phyloP scores from a whole-genome alignment of 768 basidiomycete species.

The Leccinum ochraceum region DNA sequence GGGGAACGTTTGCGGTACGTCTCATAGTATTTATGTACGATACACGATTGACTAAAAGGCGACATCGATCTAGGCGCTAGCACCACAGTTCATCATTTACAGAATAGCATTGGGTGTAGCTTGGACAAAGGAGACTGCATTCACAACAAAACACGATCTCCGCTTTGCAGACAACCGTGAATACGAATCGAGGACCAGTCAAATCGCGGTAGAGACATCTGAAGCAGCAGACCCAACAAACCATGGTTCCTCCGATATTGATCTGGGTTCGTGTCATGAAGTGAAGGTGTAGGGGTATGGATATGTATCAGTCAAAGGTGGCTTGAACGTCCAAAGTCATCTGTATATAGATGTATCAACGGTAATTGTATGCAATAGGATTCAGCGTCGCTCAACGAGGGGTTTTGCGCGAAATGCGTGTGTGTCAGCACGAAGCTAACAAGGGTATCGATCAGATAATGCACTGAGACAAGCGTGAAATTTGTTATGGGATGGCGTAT shows the following conservation, averaged over 20 bases:
- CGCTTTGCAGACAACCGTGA: background rate
- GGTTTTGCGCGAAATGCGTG: background rate
- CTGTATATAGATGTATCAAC: background rate
- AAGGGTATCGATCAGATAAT: background rate
- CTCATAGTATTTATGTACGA: background rate
- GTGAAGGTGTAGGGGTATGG: background rate
- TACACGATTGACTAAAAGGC: background rate
- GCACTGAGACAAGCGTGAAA: background rate
- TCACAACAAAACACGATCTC: background rate
- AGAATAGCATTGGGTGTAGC: background rate
- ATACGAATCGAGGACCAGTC: background rate
- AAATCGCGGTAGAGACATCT: no score
- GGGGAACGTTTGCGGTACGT: background rate
- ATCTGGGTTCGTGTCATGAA: background rate
- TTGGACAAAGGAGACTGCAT: background rate
- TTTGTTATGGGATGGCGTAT: no score
- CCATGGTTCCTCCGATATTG: background rate
- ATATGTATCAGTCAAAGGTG: background rate
- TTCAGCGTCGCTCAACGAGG: background rate
- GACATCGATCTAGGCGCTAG: background rate
- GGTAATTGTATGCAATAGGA: background rate
- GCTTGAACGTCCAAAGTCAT: background rate
- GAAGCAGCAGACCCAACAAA: background rate
- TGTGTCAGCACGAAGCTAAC: background rate
- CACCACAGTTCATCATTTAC: constrained; percentile 1